Evolutionary conservation across 257 asterid species (phyloP).

Genomic region (Lavandula angustifolia): DNA sequence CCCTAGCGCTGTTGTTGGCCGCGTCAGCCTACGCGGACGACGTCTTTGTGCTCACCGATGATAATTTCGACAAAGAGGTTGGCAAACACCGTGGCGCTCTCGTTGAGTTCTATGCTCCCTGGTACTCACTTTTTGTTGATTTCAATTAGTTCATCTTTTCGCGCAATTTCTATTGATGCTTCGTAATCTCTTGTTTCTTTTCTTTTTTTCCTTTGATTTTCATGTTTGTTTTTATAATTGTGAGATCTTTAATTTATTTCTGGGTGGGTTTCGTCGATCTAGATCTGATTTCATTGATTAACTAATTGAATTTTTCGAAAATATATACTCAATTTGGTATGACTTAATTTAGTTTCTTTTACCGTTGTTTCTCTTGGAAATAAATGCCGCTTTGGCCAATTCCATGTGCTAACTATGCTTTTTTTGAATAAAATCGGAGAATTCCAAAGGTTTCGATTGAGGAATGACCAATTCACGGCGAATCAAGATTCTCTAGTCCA

Average conservation of each 20-base stretch:
- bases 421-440: not conserved
- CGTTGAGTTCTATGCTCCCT: constrained; percentile 91
- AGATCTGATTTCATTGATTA: constrained; percentile 27
- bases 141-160: not conserved
- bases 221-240: not conserved
- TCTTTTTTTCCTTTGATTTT: not conserved
- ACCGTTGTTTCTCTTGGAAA: not conserved
- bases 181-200: not conserved
- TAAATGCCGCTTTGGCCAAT: not conserved
- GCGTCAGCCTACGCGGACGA: constrained; percentile 63
- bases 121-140: constrained; percentile 41
- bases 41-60: constrained; percentile 78
- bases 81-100: constrained; percentile 91
- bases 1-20: constrained; percentile 42
- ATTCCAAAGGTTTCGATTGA: not conserved
- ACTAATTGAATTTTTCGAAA: too few relatives aligned
- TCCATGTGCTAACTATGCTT: not conserved
- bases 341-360: too few relatives aligned
- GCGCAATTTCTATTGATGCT: not conserved
- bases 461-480: not conserved
- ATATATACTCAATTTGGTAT: too few relatives aligned
- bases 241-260: constrained; percentile 27
- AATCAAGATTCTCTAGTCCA: not conserved
- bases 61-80: constrained; percentile 81
- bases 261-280: not conserved